Evolutionary conservation across 2,329 filamentous ascomycete species (phyloP).

Genomic region (Orbilia javanica): DNA sequence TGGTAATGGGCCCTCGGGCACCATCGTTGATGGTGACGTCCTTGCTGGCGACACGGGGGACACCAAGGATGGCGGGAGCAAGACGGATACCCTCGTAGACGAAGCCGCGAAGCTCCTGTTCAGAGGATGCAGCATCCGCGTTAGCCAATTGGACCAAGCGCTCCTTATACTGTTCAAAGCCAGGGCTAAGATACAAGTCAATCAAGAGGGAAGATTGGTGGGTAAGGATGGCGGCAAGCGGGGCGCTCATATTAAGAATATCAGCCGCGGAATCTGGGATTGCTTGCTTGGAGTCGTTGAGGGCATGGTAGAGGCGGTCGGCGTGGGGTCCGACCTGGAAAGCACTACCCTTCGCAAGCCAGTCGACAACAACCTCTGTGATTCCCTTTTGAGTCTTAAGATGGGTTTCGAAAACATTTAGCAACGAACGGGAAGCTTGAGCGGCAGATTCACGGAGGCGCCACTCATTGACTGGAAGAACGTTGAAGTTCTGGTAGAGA

Average conservation of each 20-base stretch:
- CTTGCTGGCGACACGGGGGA: constrained; percentile 68
- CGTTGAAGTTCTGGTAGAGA: constrained; percentile 71
- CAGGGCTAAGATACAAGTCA: constrained; percentile 69
- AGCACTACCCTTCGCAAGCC: constrained; percentile 68
- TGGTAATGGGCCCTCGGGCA: constrained; percentile 67
- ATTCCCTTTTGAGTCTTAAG: constrained; percentile 67
- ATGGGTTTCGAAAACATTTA: constrained; percentile 67
- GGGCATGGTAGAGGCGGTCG: constrained; percentile 69
- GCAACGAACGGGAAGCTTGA: constrained; percentile 65
- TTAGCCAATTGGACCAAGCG: constrained; percentile 70
- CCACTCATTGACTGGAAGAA: constrained; percentile 69
- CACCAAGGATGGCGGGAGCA: constrained; percentile 69
- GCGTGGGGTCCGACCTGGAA: constrained; percentile 69
- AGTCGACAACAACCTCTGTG: constrained; percentile 67
- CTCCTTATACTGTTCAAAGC: constrained; percentile 69
- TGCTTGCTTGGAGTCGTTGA: constrained; percentile 67
- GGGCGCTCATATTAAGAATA: constrained; percentile 69
- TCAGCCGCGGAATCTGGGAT: constrained; percentile 69
- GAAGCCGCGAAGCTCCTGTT: constrained; percentile 69
- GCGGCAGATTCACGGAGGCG: constrained; percentile 67
- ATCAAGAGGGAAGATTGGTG: constrained; percentile 71
- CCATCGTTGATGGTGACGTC: constrained; percentile 68
- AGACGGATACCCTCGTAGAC: constrained; percentile 72
- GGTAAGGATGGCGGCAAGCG: constrained; percentile 69
- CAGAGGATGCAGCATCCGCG: constrained; percentile 66